Evolutionary conservation across 1,139 yeast species (phyloP).

Genomic region (Yamadazyma aaseri): DNA sequence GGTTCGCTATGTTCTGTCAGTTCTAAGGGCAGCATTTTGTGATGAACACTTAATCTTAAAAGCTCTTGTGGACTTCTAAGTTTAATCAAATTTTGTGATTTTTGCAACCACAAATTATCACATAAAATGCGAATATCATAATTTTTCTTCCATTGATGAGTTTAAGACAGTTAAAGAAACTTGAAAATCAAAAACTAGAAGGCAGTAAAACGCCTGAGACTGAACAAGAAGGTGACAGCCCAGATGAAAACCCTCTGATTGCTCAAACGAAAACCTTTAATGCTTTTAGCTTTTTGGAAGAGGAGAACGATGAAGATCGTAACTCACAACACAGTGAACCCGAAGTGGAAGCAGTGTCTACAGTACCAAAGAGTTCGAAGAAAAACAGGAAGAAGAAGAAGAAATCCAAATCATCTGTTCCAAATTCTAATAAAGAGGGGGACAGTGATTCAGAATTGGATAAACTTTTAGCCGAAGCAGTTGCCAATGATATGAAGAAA

Average conservation of each 20-base stretch:
- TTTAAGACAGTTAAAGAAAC: slow-evolving; percentile 61
- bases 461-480: slow-evolving; percentile 34
- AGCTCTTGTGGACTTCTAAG: neutral
- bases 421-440: slow-evolving; percentile 3
- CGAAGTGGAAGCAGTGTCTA: neutral
- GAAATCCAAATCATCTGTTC: slow-evolving; percentile 17
- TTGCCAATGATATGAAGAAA: slow-evolving; percentile 29
- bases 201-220: slow-evolving; percentile 8
- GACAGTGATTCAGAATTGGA: slow-evolving; percentile 46
- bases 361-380: slow-evolving; percentile 9
- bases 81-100: neutral
- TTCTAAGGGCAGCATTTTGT: too few relatives aligned
- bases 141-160: slow-evolving; percentile 45
- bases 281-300: slow-evolving; percentile 54
- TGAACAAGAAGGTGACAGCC: slow-evolving; percentile 6
- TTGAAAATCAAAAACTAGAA: slow-evolving; percentile 45
- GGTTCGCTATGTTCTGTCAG: too few relatives aligned
- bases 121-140: too few relatives aligned
- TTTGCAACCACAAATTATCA: slow-evolving; percentile 13
- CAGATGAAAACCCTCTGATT: slow-evolving; percentile 15
- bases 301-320: slow-evolving; percentile 14
- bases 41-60: too few relatives aligned
- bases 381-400: slow-evolving; percentile 19
- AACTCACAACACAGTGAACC: neutral
- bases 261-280: slow-evolving; percentile 33